phyloP scores from a whole-genome alignment of 176 grass and related monocot genomes.

The Otatea glauca region DNA sequence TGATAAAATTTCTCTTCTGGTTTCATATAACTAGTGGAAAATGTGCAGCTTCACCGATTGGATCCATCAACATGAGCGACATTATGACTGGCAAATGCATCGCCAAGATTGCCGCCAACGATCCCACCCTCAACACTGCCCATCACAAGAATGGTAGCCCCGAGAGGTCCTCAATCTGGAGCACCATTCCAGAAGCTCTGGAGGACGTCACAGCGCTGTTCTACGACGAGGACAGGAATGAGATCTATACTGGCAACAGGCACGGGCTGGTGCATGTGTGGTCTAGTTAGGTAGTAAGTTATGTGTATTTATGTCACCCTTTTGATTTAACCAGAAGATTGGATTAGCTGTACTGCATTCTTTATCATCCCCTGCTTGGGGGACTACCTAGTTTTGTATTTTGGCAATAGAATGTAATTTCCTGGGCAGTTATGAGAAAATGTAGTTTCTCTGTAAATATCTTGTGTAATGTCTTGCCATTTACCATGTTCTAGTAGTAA shows the following conservation, averaged over 20 bases:
- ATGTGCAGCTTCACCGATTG: slow-evolving; percentile 62
- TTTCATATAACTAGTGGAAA: slow-evolving; percentile 19
- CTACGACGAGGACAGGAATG: slow-evolving; percentile 95
- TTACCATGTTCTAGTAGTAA: slow-evolving; percentile 14
- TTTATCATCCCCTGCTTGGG: slow-evolving; percentile 13
- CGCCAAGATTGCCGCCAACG: slow-evolving; percentile 86
- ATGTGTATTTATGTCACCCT: slow-evolving; percentile 33
- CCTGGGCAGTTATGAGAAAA: slow-evolving; percentile 32
- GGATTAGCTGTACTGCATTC: slow-evolving; percentile 32
- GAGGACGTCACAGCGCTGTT: slow-evolving; percentile 95
- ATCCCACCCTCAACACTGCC: slow-evolving; percentile 50
- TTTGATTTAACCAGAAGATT: slow-evolving; percentile 20
- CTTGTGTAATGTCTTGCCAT: slow-evolving; percentile 2
- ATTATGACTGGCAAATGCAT: slow-evolving; percentile 98
- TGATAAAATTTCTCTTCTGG: background rate
- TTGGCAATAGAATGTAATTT: slow-evolving; percentile 43
- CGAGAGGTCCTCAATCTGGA: slow-evolving; percentile 59
- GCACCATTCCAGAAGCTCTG: slow-evolving; percentile 78
- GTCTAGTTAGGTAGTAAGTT: slow-evolving; percentile 70
- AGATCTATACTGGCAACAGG: slow-evolving; percentile 97
- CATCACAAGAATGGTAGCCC: slow-evolving; percentile 46
- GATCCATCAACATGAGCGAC: slow-evolving; percentile 98
- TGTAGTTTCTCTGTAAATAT: slow-evolving; percentile 50
- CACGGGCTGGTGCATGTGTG: slow-evolving; percentile 93
- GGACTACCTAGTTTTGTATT: slow-evolving; percentile 34